A percentile compares a stretch with the other conserved stretches of the same genome.
These are phyloP conservation scores for Golubevia pallescens DNA, from an alignment of 1,284 basidiomycete genomes.

Conservation along the genomic window DNA sequence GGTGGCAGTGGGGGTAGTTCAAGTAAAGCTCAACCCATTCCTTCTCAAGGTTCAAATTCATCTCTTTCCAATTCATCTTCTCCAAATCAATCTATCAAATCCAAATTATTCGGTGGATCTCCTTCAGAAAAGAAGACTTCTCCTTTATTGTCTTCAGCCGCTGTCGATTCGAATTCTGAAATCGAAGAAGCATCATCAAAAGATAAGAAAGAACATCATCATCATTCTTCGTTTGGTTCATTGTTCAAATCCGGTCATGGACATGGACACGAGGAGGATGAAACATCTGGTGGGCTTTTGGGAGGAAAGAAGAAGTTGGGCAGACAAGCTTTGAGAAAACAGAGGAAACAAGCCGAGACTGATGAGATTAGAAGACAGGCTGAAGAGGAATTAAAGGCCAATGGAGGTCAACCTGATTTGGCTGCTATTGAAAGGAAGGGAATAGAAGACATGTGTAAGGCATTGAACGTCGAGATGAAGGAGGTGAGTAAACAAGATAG, in stretches of 20 bases:
- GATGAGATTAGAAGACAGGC: conserved; percentile 33
- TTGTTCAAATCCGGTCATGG: conserved; percentile 1
- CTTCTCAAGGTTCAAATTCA: conserved; percentile 1
- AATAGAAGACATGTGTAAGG: conserved; percentile 34
- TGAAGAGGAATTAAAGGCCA: conserved; percentile 33
- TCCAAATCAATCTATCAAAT: conserved; percentile 1
- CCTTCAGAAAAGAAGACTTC: background rate
- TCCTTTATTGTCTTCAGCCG: background rate
- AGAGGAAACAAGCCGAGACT: conserved; percentile 40
- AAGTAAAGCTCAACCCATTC: background rate
- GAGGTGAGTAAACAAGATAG: too few relatives aligned
- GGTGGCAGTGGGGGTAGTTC: conserved; percentile 5
- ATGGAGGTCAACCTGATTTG: conserved; percentile 31
- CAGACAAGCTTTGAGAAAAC: conserved; percentile 34
- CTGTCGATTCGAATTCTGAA: too few relatives aligned
- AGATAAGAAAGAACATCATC: conserved; percentile 24
- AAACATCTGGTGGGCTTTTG: background rate
- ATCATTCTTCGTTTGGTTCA: conserved; percentile 17
- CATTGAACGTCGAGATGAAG: conserved; percentile 27
- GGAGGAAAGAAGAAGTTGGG: conserved; percentile 25
- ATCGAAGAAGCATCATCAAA: conserved; percentile 10
- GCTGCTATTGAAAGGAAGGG: conserved; percentile 38
- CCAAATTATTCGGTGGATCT: background rate
- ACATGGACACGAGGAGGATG: background rate
- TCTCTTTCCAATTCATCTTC: background rate